Base-by-base conservation (phyloP, 2,329 filamentous ascomycete genomes). In the Geosmithia putterillii region DNA sequence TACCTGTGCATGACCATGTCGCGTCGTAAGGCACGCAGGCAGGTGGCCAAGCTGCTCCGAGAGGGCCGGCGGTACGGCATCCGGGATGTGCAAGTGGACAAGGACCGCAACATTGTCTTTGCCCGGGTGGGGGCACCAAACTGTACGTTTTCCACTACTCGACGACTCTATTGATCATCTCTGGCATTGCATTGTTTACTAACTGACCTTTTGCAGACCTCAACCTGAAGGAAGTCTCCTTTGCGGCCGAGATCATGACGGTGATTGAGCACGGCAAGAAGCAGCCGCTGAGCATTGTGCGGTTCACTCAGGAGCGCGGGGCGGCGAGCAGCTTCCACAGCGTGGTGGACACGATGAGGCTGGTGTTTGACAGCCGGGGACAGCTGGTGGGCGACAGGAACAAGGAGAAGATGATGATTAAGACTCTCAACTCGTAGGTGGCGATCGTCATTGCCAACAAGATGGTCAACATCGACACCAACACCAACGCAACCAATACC, bases 261-360 rank as follows among this genome's bases (percentile, higher is more conserved):
- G 83, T 94, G 34, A 83, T 94, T 48, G 86, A 95, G 64, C 84
- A 92, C 55, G 86, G 86, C 40, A 81, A 79, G 49, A 80, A 78
- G 49, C 80, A 78, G 39, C 81, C 81, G 40, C 73, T 95, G 43
- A 85, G 83, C 58, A 79, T 95, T 50, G 79, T 86, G 23, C 82
- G 86, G 32, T 86, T 95, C 59, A 90, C 85, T 1, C 89, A 95
- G 56, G 87, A 92, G 56, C 81, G 81, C 45, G 92, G 90, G n/a
- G 89, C 90, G 2, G 88, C 86, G 34, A 92, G 83, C 53, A 92
- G 84, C 52, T 94, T 96, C 65, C 76, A 86, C 57, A 81, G 79
- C 55, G 84, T 95, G 9, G 76, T 94, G 21, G 83, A 88, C 46
- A 83, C 83, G 3, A 70, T 95, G 52, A 74, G 81, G 50, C 69